A percentile compares a stretch with the other conserved stretches of the same genome.
Conservation (phyloP, 441 rosid species). For the Dalechampia spathulata region DNA sequence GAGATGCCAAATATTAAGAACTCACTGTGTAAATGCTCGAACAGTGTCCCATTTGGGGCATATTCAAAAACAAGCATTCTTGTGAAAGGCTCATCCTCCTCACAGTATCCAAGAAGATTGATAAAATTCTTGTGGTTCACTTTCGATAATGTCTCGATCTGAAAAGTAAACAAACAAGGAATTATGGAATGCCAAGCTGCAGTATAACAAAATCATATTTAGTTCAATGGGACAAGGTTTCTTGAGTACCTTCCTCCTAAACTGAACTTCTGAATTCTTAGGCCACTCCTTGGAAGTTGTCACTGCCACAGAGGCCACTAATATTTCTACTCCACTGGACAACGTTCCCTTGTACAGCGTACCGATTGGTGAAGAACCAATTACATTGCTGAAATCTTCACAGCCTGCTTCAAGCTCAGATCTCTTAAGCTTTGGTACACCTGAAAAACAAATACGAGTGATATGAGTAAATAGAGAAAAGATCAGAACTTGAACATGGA, state of each 20-base stretch:
- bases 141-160: conserved; percentile 71
- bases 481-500: no score
- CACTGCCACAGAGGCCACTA: conserved; percentile 51
- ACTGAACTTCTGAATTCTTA: conserved; percentile 50
- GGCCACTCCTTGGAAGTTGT: conserved; percentile 62
- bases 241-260: conserved; percentile 62
- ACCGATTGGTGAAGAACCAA: conserved; percentile 64
- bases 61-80: conserved; percentile 96
- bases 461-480: conserved; percentile 10
- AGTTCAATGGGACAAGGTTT: neutral
- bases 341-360: conserved; percentile 82
- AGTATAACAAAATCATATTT: neutral
- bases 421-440: conserved; percentile 75
- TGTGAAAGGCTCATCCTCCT: conserved; percentile 72
- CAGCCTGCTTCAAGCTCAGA: conserved; percentile 89
- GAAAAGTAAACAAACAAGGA: conserved; percentile 20
- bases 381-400: conserved; percentile 95
- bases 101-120: conserved; percentile 82
- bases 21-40: conserved; percentile 92
- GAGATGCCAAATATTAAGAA: conserved; percentile 1
- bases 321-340: conserved; percentile 87
- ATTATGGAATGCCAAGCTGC: conserved; percentile 9
- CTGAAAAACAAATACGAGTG: conserved; percentile 29
- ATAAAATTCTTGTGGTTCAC: conserved; percentile 90
- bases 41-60: conserved; percentile 91